Evolutionary conservation across 2,329 filamentous ascomycete species (phyloP), one percentile per base, ranked within the genome.

Genomic region (Colletotrichum gloeosporioides): DNA sequence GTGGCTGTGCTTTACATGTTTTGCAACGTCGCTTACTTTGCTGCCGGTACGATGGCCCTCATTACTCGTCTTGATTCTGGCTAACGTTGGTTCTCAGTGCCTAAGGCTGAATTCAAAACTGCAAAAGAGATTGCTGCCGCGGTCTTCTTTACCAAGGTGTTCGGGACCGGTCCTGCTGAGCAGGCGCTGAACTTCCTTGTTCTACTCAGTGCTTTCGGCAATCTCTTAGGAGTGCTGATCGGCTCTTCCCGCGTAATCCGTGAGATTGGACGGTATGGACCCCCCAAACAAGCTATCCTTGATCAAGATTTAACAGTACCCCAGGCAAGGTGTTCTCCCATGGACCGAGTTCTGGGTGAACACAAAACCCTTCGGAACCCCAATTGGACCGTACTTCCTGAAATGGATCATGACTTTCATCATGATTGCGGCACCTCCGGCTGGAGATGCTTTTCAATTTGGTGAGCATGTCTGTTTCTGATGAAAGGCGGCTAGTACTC

Each of bases 381-480:
- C 92, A 0, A 79, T 92, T 0, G 91, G 90, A 0, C 91, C 92
- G 0, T 92, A 92, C 76, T 71, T 88, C 3, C 78, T 93, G 4
- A 91, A 92, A 80, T 93, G 90, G 89, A 78, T 79, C 1, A 81
- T 92, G 73, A 93, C 92, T 0, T 80, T 90, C 3, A 78, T 93
- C 59, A 91, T 93, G 89, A 92, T 93, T 36, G 80, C 91, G 0
- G 90, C 89, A 0, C 88, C 91, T 0, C 91, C 92, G 0, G 90
- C 91, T 0, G 92, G 92, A 2, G 92, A 93, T 80, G 92, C 92
- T 0, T 93, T 93, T 81, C 89, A 90, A 75, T 93, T 93, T 78
- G 85, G 88, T 89, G 2, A 25, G 68, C 31, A 2, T 16, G 6
- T 4, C 22, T 6, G 1, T 10, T 7, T 16, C 3, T 4, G 4